Conservation (phyloP, 1,284 basidiomycete species). For the Ustilago trichophora region DNA sequence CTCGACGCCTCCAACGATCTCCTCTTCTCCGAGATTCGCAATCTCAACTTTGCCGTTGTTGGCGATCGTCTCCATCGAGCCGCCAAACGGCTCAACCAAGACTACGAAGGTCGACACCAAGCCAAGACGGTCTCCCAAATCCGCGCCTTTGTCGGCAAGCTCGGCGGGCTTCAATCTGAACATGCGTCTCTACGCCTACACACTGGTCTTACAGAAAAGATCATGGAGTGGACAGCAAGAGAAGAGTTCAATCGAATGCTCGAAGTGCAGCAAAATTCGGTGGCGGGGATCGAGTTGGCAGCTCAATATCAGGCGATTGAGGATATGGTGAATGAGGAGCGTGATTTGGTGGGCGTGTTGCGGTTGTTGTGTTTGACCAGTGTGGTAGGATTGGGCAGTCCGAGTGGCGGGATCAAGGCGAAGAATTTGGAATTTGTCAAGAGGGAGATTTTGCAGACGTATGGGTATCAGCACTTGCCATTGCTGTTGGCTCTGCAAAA, state of each 20-base stretch:
- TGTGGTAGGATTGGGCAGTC: constrained; percentile 70
- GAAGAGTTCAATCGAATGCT: constrained; percentile 89
- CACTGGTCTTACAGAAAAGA: constrained; percentile 89
- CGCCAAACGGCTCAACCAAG: constrained; percentile 85
- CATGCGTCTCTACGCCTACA: constrained; percentile 89
- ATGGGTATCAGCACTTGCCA: constrained; percentile 89
- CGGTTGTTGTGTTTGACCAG: constrained; percentile 86
- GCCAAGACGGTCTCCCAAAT: constrained; percentile 92
- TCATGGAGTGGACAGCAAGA: constrained; percentile 79
- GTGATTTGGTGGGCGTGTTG: constrained; percentile 67
- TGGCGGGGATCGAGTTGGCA: constrained; percentile 71
- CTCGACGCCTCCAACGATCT: constrained; percentile 80
- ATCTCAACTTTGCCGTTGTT: constrained; percentile 93
- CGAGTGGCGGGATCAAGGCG: constrained; percentile 81
- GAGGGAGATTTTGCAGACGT: constrained; percentile 90
- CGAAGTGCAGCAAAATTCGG: constrained; percentile 95
- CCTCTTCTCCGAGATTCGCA: constrained; percentile 84
- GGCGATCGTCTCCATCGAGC: constrained; percentile 82
- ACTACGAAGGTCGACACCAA: constrained; percentile 83
- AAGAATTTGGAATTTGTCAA: constrained; percentile 88
- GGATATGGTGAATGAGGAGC: constrained; percentile 55
- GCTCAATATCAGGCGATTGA: constrained; percentile 57
- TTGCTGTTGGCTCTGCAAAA: constrained; percentile 82
- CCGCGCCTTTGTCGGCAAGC: constrained; percentile 91
- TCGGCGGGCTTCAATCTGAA: constrained; percentile 89